phyloP scores from a whole-genome alignment of 805 yeast species.

The Ogataea saltuana region DNA sequence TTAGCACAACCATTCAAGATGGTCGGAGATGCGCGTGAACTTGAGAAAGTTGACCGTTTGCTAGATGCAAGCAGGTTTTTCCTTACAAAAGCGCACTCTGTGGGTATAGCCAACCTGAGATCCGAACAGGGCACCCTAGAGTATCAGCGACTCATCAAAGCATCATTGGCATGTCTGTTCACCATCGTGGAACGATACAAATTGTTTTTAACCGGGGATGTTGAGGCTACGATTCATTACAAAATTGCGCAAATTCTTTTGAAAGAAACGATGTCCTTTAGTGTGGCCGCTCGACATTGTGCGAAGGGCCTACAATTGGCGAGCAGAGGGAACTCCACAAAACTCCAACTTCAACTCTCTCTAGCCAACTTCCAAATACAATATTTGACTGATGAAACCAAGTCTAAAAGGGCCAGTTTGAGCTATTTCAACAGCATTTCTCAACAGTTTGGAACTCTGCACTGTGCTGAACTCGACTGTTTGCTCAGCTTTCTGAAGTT shows the following conservation, averaged over 20 bases:
- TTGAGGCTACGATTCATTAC: conserved; percentile 38
- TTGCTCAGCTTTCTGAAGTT: conserved; percentile 37
- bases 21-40: background rate
- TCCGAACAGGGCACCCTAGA: conserved; percentile 24
- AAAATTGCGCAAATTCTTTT: conserved; percentile 40
- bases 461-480: conserved; percentile 24
- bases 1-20: background rate
- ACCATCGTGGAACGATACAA: conserved; percentile 36
- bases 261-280: conserved; percentile 43
- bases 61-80: conserved; percentile 17
- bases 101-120: conserved; percentile 14
- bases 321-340: conserved; percentile 27
- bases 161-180: conserved; percentile 40
- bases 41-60: conserved; percentile 11
- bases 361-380: conserved; percentile 41
- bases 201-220: conserved; percentile 31
- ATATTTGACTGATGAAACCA: conserved; percentile 26
- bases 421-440: conserved; percentile 35
- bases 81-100: conserved; percentile 20
- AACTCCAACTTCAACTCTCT: conserved; percentile 35
- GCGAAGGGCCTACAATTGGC: conserved; percentile 31
- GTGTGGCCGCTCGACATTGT: conserved; percentile 42
- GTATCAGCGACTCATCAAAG: conserved; percentile 36
- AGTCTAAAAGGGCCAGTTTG: conserved; percentile 27
- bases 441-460: conserved; percentile 20